A percentile compares a stretch with the other conserved stretches of the same genome.
Conservation (phyloP, 2,329 filamentous ascomycete genomes). For the Exophiala dermatitidis region DNA sequence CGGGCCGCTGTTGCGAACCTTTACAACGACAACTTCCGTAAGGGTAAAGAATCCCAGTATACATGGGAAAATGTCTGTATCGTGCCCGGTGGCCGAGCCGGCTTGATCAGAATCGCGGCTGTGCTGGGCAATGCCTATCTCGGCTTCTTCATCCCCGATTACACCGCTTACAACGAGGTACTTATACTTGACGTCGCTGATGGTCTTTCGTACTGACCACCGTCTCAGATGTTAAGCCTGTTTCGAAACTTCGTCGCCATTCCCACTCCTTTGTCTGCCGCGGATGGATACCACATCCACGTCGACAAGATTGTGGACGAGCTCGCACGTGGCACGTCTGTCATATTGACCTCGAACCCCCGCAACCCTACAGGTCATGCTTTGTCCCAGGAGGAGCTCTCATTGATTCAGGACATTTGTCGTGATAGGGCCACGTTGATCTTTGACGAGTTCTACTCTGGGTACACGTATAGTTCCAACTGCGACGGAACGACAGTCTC, state of each 20-base stretch:
- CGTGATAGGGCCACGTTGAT: constrained; percentile 84
- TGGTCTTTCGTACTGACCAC: neutral
- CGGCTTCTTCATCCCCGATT: constrained; percentile 90
- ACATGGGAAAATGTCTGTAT: constrained; percentile 98
- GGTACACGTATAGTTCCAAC: constrained; percentile 90
- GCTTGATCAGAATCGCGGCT: constrained; percentile 88
- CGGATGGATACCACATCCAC: constrained; percentile 88
- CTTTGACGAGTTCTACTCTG: constrained; percentile 93
- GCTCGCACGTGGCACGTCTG: constrained; percentile 75
- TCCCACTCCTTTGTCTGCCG: constrained; percentile 73
- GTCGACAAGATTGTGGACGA: constrained; percentile 88
- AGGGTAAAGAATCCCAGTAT: constrained; percentile 82
- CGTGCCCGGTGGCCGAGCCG: constrained; percentile 76
- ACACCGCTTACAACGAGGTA: constrained; percentile 85
- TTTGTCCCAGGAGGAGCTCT: constrained; percentile 74
- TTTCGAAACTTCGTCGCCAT: constrained; percentile 92
- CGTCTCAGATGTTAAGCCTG: constrained; percentile 65
- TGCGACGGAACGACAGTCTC: constrained; percentile 88
- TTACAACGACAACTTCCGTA: constrained; percentile 86
- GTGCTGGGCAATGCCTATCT: constrained; percentile 88
- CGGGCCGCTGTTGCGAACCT: constrained; percentile 81
- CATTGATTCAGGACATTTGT: constrained; percentile 88
- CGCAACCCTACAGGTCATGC: constrained; percentile 90
- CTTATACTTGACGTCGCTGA: neutral
- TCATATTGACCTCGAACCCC: constrained; percentile 91